phyloP scores from a whole-genome alignment of 208 protist genomes.

The Trypanosoma mega region DNA sequence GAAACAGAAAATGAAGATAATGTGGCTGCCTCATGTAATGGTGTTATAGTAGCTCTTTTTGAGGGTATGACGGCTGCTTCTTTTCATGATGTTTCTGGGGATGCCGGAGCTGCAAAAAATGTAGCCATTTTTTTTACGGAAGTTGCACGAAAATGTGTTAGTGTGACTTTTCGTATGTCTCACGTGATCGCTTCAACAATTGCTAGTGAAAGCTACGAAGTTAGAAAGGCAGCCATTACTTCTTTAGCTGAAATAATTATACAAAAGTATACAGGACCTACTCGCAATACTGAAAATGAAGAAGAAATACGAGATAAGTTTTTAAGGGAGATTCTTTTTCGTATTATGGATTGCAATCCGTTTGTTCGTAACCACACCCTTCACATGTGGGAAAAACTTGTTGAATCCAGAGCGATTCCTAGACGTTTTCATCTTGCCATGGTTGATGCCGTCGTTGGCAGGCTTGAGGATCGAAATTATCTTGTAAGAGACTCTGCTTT shows the following conservation, averaged over 20 bases:
- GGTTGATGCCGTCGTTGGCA: slow-evolving; percentile 60
- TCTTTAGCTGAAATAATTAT: slow-evolving; percentile 82
- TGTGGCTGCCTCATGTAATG: slow-evolving; percentile 21
- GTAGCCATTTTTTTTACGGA: slow-evolving; percentile 76
- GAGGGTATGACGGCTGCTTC: slow-evolving; percentile 59
- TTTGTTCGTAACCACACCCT: slow-evolving; percentile 87
- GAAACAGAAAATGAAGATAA: slow-evolving; percentile 71
- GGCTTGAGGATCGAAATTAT: slow-evolving; percentile 85
- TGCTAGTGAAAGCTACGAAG: slow-evolving; percentile 84
- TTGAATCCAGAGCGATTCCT: slow-evolving; percentile 72
- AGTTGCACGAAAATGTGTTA: slow-evolving; percentile 77
- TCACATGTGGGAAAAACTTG: slow-evolving; percentile 73
- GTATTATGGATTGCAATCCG: slow-evolving; percentile 83
- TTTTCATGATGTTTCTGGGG: slow-evolving; percentile 54
- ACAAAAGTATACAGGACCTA: slow-evolving; percentile 71
- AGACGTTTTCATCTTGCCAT: slow-evolving; percentile 72
- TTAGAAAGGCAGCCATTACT: slow-evolving; percentile 82
- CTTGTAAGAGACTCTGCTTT: slow-evolving; percentile 84
- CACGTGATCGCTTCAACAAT: slow-evolving; percentile 56
- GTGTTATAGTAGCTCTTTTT: slow-evolving; percentile 59
- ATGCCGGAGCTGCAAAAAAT: slow-evolving; percentile 67
- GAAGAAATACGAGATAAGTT: slow-evolving; percentile 52
- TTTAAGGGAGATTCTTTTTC: slow-evolving; percentile 82
- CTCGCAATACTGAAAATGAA: slow-evolving; percentile 39
- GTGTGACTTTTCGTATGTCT: slow-evolving; percentile 62